Conservation (phyloP, 2,329 filamentous ascomycete species). For the Ceratocystis papillata region DNA sequence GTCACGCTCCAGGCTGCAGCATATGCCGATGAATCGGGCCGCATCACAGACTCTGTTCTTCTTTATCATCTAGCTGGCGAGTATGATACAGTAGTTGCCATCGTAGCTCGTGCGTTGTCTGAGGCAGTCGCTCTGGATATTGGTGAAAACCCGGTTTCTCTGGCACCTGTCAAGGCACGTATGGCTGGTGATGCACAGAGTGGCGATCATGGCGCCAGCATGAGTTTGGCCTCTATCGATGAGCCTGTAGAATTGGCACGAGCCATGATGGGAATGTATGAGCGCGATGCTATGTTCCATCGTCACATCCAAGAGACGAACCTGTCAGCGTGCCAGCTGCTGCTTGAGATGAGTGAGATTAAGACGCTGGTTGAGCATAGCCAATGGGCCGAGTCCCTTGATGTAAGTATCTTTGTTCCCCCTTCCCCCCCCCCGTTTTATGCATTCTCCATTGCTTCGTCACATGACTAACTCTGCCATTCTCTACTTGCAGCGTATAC, state of each 20-base stretch:
- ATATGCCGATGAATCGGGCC: constrained; percentile 86
- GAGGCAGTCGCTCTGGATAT: constrained; percentile 81
- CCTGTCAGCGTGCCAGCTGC: constrained; percentile 44
- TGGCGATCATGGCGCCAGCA: constrained; percentile 43
- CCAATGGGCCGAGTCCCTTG: constrained; percentile 48
- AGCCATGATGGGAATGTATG: constrained; percentile 55
- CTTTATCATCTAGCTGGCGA: constrained; percentile 91
- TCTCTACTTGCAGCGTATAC: constrained; percentile 50
- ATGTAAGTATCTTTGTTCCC: constrained; percentile 36
- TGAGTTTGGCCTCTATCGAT: constrained; percentile 41
- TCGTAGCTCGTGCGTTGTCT: constrained; percentile 81
- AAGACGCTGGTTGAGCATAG: constrained; percentile 45
- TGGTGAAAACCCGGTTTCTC: constrained; percentile 64
- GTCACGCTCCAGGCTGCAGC: constrained; percentile 87
- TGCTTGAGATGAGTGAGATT: constrained; percentile 52
- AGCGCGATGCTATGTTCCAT: constrained; percentile 50
- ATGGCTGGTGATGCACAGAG: constrained; percentile 39
- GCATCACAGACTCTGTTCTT: constrained; percentile 85
- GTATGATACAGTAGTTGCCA: constrained; percentile 84
- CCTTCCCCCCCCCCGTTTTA: too few relatives aligned
- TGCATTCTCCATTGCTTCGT: too few relatives aligned
- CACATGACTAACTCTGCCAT: too few relatives aligned
- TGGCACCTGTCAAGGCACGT: constrained; percentile 71
- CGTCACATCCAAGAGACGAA: constrained; percentile 47
- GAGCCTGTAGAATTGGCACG: constrained; percentile 49